Percentiles rank a stretch among this genome's conserved stretches.
Evolutionary conservation across 495 filamentous ascomycete genomes (phyloP).

Genomic region (Elaphomyces granulatus): DNA sequence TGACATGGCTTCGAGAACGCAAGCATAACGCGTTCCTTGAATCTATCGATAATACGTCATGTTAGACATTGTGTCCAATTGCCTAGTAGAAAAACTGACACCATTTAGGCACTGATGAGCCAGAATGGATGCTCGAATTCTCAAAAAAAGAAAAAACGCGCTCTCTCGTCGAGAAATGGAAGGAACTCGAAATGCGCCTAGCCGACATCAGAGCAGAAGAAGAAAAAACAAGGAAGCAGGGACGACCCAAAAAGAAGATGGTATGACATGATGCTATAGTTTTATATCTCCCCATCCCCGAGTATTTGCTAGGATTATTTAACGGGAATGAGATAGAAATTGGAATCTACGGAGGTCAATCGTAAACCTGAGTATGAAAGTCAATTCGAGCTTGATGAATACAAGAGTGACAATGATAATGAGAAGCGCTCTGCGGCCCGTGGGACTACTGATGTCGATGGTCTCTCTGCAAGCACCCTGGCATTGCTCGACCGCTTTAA

Average conservation of each 20-base stretch:
- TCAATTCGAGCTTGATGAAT: slow-evolving; percentile 65
- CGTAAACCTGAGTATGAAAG: slow-evolving; percentile 37
- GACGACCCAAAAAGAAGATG: slow-evolving; percentile 36
- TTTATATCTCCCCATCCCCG: neutral
- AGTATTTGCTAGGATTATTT: neutral
- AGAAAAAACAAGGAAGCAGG: slow-evolving; percentile 39
- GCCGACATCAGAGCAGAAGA: slow-evolving; percentile 56
- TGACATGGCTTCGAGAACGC: slow-evolving; percentile 87
- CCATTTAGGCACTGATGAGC: slow-evolving; percentile 51
- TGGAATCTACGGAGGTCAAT: neutral
- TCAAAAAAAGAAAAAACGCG: slow-evolving; percentile 49
- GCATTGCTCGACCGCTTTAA: slow-evolving; percentile 28
- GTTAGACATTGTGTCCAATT: slow-evolving; percentile 10
- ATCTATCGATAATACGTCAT: slow-evolving; percentile 19
- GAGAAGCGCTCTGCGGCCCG: slow-evolving; percentile 10
- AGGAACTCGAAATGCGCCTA: slow-evolving; percentile 57
- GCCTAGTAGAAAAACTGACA: neutral
- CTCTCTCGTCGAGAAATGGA: slow-evolving; percentile 47
- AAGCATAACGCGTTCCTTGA: slow-evolving; percentile 55
- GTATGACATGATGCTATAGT: slow-evolving; percentile 23
- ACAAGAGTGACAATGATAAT: slow-evolving; percentile 51
- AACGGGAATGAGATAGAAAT: slow-evolving; percentile 2
- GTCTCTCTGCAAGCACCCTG: slow-evolving; percentile 29
- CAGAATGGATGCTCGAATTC: slow-evolving; percentile 80
- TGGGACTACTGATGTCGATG: slow-evolving; percentile 14